Conservation (phyloP, 164 flowering plant species). For the Nelumbo lutea region DNA sequence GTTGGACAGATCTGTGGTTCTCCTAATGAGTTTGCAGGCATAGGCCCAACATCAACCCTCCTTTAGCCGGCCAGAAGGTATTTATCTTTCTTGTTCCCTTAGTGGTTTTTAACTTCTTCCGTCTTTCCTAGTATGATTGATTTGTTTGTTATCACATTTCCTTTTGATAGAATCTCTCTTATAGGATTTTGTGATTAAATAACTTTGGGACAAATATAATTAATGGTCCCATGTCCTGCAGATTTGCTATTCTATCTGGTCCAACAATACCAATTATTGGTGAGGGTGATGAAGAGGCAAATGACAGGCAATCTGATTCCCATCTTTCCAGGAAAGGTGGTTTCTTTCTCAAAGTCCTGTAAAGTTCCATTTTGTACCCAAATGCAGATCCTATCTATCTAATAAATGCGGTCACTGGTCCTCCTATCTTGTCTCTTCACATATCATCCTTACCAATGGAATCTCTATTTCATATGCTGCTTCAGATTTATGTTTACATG, state of each 20-base stretch:
- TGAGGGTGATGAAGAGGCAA: conserved; percentile 94
- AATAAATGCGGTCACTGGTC: too few species aligned
- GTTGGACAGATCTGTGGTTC: conserved; percentile 99
- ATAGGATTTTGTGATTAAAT: background rate
- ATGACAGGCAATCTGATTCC: conserved; percentile 62
- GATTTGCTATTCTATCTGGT: conserved; percentile 94
- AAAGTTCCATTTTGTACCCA: background rate
- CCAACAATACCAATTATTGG: conserved; percentile 98
- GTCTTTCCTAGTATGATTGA: background rate
- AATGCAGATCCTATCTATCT: background rate
- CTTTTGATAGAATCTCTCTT: background rate
- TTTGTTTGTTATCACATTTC: background rate
- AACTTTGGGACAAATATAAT: conserved; percentile 4
- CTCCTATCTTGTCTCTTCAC: background rate
- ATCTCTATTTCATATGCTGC: background rate
- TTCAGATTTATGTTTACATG: background rate
- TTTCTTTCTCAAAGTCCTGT: background rate
- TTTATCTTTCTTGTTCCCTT: conserved; percentile 3
- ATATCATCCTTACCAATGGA: background rate
- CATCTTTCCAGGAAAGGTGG: background rate
- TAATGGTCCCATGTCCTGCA: conserved; percentile 25
- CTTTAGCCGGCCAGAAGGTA: conserved; percentile 95
- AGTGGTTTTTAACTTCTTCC: background rate
- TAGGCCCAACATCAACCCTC: conserved; percentile 91
- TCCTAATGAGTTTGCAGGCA: conserved; percentile 96